Percentiles rank a stretch among this genome's conserved stretches.
Evolutionary conservation across 371 early-diverging fungal genomes (phyloP).

Genomic region (Modicella reniformis): DNA sequence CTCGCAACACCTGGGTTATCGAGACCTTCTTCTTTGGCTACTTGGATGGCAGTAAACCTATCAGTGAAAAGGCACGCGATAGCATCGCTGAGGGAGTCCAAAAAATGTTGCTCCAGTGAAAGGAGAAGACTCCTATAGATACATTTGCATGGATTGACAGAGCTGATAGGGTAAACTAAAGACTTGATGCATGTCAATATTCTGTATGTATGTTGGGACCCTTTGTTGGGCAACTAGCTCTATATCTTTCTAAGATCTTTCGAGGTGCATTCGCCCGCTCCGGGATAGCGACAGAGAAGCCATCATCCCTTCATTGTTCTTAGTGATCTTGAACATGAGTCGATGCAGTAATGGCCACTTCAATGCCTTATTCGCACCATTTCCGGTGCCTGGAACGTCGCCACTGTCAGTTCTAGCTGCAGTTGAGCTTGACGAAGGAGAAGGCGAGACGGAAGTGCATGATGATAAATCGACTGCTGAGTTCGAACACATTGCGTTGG

Average conservation of each 20-base stretch:
- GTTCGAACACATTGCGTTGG: neutral
- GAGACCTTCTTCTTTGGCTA: conserved; percentile 74
- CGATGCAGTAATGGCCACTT: conserved; percentile 33
- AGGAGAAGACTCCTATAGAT: neutral
- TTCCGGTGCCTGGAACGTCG: neutral
- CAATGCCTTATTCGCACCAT: neutral
- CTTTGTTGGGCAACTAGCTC: too few species aligned
- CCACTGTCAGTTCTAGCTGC: neutral
- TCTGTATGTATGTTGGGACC: too few species aligned
- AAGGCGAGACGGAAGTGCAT: neutral
- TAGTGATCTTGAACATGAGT: conserved; percentile 26
- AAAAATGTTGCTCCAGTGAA: conserved; percentile 47
- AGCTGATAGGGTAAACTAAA: too few species aligned
- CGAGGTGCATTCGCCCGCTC: conserved; percentile 22
- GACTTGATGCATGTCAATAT: too few species aligned
- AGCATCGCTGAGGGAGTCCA: conserved; percentile 48
- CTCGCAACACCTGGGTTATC: conserved; percentile 69
- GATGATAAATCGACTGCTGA: neutral
- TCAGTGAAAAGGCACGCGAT: conserved; percentile 61
- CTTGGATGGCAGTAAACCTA: conserved; percentile 65
- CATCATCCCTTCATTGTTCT: conserved; percentile 5
- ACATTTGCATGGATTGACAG: too few species aligned
- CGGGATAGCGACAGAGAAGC: neutral
- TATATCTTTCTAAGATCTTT: conserved; percentile 3
- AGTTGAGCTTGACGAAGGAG: neutral